phyloP scores from a whole-genome alignment of 2,329 filamentous ascomycete genomes.

The Sporothrix protearum region DNA sequence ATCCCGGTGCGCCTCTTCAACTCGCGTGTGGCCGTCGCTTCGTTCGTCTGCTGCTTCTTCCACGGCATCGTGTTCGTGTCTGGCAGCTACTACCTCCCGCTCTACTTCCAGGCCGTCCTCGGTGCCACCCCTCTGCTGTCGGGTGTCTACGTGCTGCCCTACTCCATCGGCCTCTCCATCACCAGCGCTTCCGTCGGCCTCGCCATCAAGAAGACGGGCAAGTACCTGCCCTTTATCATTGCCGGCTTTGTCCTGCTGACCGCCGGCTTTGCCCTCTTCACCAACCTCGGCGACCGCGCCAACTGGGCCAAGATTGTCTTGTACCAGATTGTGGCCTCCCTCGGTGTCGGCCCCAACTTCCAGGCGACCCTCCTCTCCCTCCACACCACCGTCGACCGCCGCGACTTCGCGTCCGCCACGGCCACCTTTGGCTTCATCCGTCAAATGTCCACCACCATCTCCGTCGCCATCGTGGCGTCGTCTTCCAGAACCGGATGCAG shows the following conservation, averaged over 20 bases:
- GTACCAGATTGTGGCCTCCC: constrained; percentile 58
- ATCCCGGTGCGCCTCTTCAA: constrained; percentile 72
- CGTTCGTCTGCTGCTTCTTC: constrained; percentile 63
- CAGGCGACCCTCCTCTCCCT: constrained; percentile 61
- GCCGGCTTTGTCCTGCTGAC: constrained; percentile 53
- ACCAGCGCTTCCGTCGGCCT: constrained; percentile 43
- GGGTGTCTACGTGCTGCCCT: constrained; percentile 71
- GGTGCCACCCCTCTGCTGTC: constrained; percentile 65
- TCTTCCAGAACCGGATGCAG: constrained; percentile 43
- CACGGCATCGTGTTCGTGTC: constrained; percentile 77
- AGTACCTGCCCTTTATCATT: constrained; percentile 55
- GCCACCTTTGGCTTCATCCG: constrained; percentile 60
- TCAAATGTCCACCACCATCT: constrained; percentile 55
- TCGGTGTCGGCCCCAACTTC: constrained; percentile 61
- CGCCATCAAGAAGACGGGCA: constrained; percentile 52
- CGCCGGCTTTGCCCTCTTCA: constrained; percentile 56
- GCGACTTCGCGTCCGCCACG: constrained; percentile 61
- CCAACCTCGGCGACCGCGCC: constrained; percentile 51
- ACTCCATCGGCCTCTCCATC: constrained; percentile 54
- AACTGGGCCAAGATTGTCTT: constrained; percentile 48
- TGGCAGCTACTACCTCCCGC: constrained; percentile 72
- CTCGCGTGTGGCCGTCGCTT: constrained; percentile 61
- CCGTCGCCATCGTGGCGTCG: constrained; percentile 52
- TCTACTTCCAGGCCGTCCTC: constrained; percentile 79
- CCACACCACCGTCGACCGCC: constrained; percentile 57